phyloP scores from a whole-genome alignment of 2,329 filamentous ascomycete species.

The Sarocladiaceae sp. region DNA sequence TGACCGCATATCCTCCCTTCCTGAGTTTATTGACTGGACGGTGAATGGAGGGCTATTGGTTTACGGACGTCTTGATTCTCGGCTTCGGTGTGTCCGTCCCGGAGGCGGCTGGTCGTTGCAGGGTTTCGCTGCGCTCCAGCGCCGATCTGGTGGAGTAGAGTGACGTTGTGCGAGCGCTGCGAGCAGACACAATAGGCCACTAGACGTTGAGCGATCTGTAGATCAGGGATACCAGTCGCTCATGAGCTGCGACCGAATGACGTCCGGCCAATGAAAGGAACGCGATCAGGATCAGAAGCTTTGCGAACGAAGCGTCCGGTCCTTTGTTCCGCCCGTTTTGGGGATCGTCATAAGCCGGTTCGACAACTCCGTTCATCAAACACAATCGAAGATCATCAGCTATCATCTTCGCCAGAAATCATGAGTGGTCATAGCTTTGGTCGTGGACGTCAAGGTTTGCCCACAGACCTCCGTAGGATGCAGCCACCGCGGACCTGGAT shows the following conservation, averaged over 20 bases:
- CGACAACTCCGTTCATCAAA: too few relatives aligned
- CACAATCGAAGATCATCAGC: too few relatives aligned
- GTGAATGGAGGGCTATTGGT: background rate
- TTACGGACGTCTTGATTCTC: background rate
- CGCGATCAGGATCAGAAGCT: background rate
- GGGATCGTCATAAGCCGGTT: background rate
- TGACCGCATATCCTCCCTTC: slow-evolving; percentile 9
- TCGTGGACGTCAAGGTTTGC: too few relatives aligned
- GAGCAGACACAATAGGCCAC: too few relatives aligned
- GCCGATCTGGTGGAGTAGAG: background rate
- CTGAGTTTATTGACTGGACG: background rate
- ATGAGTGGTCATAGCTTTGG: too few relatives aligned
- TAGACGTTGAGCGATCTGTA: too few relatives aligned
- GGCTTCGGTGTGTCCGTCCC: background rate
- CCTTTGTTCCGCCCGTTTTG: background rate
- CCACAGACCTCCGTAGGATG: too few relatives aligned
- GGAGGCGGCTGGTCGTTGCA: background rate
- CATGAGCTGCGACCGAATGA: background rate
- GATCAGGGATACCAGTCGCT: slow-evolving; percentile 1
- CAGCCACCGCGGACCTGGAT: background rate
- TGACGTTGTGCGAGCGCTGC: too few relatives aligned
- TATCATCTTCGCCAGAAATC: background rate
- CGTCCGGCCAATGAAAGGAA: background rate
- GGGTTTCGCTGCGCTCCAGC: background rate
- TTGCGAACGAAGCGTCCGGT: background rate